Evolutionary conservation across 2,329 filamentous ascomycete genomes (phyloP), one percentile per base, ranked within the genome.

Genomic region (Anthostomella pinea): DNA sequence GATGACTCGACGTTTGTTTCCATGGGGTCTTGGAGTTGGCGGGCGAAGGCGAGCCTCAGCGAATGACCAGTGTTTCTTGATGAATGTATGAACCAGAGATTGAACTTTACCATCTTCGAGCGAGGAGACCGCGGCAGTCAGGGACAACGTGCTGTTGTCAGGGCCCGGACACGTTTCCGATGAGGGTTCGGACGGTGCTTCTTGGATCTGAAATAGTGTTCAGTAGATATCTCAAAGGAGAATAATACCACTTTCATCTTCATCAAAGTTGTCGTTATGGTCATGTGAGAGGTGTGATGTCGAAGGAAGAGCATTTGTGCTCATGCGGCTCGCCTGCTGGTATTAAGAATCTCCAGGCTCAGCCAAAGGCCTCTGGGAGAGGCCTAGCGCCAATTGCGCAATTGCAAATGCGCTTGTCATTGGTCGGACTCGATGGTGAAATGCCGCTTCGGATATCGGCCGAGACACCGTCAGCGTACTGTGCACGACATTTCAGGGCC

Each of bases 241-340:
- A n/a, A n/a, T n/a, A n/a, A n/a, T n/a, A n/a, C n/a, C n/a, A n/a
- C n/a, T n/a, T n/a, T n/a, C n/a, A n/a, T n/a, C 30, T 20, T 35
- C 14, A 8, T 19, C 19, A 8, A 24, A 30, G 19, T 7, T 9
- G 15, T 6, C 11, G 16, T 11, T 35, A 23, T 24, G 11, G 26
- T 20, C 17, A 33, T 30, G 26, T 24, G 33, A 18, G 39, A 38
- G 41, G 48, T 28, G 40, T 53, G 49, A 49, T 41, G 46, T 53
- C 44, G 38, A 25, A 35, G 47, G 37, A 42, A 35, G 39, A 38
- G 36, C 39, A 39, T 35, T 49, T 19, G 22, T 24, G 34, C 30
- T 35, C 29, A 43, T 53, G 50, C 49, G 52, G 51, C 50, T 57
- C 45, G 35, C 45, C 39, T 46, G 26, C 30, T 26, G 39, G 28